Percentiles rank a stretch among this genome's conserved stretches.
These are phyloP conservation scores for Xylariaceae sp. DNA, from an alignment of 2,329 filamentous ascomycete genomes.

Conservation along the genomic window DNA sequence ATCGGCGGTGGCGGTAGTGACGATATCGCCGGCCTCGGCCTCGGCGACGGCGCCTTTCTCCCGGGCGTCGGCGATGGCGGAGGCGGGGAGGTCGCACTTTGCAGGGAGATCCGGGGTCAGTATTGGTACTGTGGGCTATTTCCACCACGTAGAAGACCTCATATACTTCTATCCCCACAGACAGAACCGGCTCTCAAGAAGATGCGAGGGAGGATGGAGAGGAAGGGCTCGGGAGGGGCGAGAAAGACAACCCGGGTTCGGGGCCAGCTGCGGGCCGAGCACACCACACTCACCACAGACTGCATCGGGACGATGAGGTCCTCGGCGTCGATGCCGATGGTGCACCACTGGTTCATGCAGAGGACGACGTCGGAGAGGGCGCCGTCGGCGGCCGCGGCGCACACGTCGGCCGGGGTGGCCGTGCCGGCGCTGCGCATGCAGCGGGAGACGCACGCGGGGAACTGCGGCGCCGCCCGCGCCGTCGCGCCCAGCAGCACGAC, in stretches of 20 bases:
- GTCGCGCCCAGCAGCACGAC: slow-evolving; percentile 17
- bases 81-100: slow-evolving; percentile 26
- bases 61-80: slow-evolving; percentile 26
- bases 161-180: too few relatives aligned
- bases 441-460: slow-evolving; percentile 26
- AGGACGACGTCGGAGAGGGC: slow-evolving; percentile 29
- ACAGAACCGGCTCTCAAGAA: too few relatives aligned
- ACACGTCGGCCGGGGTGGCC: slow-evolving; percentile 28
- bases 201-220: too few relatives aligned
- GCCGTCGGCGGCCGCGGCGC: slow-evolving; percentile 23
- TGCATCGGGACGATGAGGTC: slow-evolving; percentile 27
- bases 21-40: slow-evolving; percentile 6
- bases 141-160: too few relatives aligned
- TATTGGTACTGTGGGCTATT: too few relatives aligned
- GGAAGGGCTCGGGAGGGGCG: too few relatives aligned
- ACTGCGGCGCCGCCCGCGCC: slow-evolving; percentile 12
- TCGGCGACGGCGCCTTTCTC: slow-evolving; percentile 9
- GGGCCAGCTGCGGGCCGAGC: too few relatives aligned
- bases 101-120: background rate
- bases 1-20: background rate
- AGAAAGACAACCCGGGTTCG: too few relatives aligned
- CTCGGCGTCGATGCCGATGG: slow-evolving; percentile 22
- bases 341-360: slow-evolving; percentile 32
- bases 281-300: too few relatives aligned
- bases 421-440: slow-evolving; percentile 30